phyloP scores from a whole-genome alignment of 2,329 filamentous ascomycete species.

The Colletotrichum filicis region DNA sequence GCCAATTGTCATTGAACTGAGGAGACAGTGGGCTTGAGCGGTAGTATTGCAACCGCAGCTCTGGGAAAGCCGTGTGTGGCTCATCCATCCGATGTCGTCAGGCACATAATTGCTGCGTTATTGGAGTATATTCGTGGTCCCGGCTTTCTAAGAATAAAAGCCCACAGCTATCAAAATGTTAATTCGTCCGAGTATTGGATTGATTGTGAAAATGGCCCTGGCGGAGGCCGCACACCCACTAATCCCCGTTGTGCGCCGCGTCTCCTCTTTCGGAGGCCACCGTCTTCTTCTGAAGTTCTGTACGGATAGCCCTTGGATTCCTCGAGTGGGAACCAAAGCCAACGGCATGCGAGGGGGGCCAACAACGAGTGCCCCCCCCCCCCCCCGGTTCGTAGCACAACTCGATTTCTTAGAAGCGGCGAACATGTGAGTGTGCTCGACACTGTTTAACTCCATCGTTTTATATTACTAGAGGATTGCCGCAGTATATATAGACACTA shows the following conservation, averaged over 20 bases:
- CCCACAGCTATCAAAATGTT: conserved; percentile 1
- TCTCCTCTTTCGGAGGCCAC: not conserved
- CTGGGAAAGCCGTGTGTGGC: conserved; percentile 31
- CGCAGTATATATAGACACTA: too few species aligned
- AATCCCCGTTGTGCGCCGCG: conserved; percentile 14
- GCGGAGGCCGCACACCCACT: conserved; percentile 32
- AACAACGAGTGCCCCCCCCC: not conserved
- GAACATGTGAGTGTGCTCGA: conserved; percentile 31
- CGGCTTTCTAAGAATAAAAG: conserved; percentile 32
- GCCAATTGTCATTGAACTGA: conserved; percentile 19
- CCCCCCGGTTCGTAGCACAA: conserved; percentile 8
- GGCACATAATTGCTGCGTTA: conserved; percentile 13
- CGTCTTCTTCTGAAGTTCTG: not conserved
- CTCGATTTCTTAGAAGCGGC: conserved; percentile 28
- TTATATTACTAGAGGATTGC: too few species aligned
- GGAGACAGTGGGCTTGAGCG: conserved; percentile 12
- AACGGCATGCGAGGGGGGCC: conserved; percentile 28
- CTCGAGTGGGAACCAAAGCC: conserved; percentile 7
- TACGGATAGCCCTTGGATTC: conserved; percentile 27
- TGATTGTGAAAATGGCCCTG: conserved; percentile 29
- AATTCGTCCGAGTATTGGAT: conserved; percentile 26
- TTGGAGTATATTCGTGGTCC: not conserved
- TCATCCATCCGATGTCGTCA: conserved; percentile 27
- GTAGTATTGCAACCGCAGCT: not conserved
- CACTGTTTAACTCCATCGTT: too few species aligned